phyloP scores from a whole-genome alignment of 345 rosid genomes.

The thale cress (Arabidopsis thaliana) region TAIR10.1 NC_003076.8:2565001-2565500 shows the following conservation, averaged over 20 bases:
- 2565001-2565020: constrained; percentile 17
- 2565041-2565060: constrained; percentile 39
- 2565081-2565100: constrained; percentile 35
- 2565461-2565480: not conserved
- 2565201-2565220: constrained; percentile 35
- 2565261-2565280: constrained; percentile 35
- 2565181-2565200: constrained; percentile 48
- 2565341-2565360: not conserved
- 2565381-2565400: not conserved
- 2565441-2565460: constrained; percentile 16
- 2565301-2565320: constrained; percentile 9
- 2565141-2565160: constrained; percentile 41
- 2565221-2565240: constrained; percentile 6
- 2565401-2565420: constrained; percentile 1
- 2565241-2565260: constrained; percentile 7
- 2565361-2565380: not conserved
- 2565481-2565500: not conserved
- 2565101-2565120: constrained; percentile 46
- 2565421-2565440: constrained; percentile 13
- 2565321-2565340: not conserved
- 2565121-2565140: constrained; percentile 47
- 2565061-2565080: constrained; percentile 45
- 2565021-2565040: constrained; percentile 34
- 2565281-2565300: constrained; percentile 10
- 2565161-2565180: constrained; percentile 42